Conservation (phyloP, 306 rosid species). For the Medicago lupulina region DNA sequence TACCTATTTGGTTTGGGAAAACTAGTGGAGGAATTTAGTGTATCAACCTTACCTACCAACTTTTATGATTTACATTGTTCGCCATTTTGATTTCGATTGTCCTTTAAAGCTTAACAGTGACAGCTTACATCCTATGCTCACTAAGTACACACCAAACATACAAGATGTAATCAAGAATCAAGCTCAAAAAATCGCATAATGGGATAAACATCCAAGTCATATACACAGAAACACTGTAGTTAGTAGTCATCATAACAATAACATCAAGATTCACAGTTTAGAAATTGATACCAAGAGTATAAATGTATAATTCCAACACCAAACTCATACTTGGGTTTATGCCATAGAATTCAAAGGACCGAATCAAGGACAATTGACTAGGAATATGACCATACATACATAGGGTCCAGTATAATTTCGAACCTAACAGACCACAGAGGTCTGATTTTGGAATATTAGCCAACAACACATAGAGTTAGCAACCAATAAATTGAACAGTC, state of each 20-base stretch:
- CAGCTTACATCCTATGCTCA: neutral
- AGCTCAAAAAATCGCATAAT: neutral
- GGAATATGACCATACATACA: too few species aligned
- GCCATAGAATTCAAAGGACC: neutral
- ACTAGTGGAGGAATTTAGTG: neutral
- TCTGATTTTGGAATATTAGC: neutral
- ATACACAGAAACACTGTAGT: neutral
- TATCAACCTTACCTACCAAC: neutral
- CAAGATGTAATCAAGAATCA: neutral
- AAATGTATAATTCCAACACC: too few species aligned
- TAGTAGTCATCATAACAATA: neutral
- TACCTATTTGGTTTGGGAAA: neutral
- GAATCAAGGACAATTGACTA: too few species aligned
- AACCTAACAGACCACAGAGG: too few species aligned
- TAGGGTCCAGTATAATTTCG: too few species aligned
- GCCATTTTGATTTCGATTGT: conserved; percentile 6
- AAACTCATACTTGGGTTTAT: neutral
- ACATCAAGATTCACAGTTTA: neutral
- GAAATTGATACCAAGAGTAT: too few species aligned
- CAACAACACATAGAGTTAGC: neutral
- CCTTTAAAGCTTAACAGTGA: neutral
- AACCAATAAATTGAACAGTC: neutral
- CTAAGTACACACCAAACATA: neutral
- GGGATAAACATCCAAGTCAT: too few species aligned
- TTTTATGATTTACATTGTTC: neutral